Percentiles rank a stretch among this genome's conserved stretches.
phyloP scores from a whole-genome alignment of 2,329 filamentous ascomycete species.

The Cytospora piceae region DNA sequence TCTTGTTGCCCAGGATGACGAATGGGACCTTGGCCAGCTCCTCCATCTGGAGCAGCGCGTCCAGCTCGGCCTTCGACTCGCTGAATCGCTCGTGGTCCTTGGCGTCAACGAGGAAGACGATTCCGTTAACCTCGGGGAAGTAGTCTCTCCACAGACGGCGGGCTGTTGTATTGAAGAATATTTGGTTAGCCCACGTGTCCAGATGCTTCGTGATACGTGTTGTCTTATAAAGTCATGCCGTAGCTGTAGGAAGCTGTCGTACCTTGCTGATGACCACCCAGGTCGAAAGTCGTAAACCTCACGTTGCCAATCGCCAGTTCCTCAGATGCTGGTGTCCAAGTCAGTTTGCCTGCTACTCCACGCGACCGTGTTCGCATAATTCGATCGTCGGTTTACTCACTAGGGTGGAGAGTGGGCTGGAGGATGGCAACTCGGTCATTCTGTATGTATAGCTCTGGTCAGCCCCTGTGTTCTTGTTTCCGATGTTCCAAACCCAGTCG shows the following conservation, averaged over 20 bases:
- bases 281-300: slow-evolving; percentile 91
- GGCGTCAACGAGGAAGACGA: slow-evolving; percentile 97
- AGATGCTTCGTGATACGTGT: background rate
- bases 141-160: slow-evolving; percentile 96
- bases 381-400: slow-evolving; percentile 52
- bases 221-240: background rate
- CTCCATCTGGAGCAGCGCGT: slow-evolving; percentile 94
- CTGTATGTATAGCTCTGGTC: slow-evolving; percentile 46
- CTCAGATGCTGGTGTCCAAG: slow-evolving; percentile 69
- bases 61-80: slow-evolving; percentile 96
- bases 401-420: slow-evolving; percentile 88
- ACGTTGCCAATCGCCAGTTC: slow-evolving; percentile 92
- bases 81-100: slow-evolving; percentile 94
- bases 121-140: slow-evolving; percentile 94
- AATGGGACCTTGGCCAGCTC: slow-evolving; percentile 95
- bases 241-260: slow-evolving; percentile 34
- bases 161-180: slow-evolving; percentile 53
- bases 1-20: slow-evolving; percentile 97
- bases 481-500: background rate
- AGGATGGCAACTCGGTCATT: slow-evolving; percentile 93
- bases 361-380: background rate
- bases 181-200: slow-evolving; percentile 20
- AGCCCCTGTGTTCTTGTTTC: slow-evolving; percentile 20
- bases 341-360: slow-evolving; percentile 22
- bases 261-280: slow-evolving; percentile 93